Percentiles rank a stretch among this genome's conserved stretches.
Evolutionary conservation across 2,329 filamentous ascomycete species (phyloP).

Genomic region (Fusarium longipes): DNA sequence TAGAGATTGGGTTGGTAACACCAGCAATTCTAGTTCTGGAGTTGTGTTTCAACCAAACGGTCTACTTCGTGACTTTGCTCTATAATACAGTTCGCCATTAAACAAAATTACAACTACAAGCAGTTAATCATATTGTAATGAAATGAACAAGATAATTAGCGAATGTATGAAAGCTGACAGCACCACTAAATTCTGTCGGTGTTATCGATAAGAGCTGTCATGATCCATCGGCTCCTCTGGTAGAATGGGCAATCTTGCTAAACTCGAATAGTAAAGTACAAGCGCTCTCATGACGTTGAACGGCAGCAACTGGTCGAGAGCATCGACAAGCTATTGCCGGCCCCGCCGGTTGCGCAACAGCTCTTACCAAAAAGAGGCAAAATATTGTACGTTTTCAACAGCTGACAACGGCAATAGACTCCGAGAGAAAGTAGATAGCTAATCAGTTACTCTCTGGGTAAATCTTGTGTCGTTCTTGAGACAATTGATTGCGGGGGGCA

Average conservation of each 20-base stretch:
- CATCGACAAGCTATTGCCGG: conserved; percentile 18
- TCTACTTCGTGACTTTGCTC: too few species aligned
- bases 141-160: too few species aligned
- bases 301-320: conserved; percentile 3
- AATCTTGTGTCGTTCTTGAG: not conserved
- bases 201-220: conserved; percentile 35
- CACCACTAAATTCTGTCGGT: not conserved
- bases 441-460: conserved; percentile 23
- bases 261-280: conserved; percentile 31
- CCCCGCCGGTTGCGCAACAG: conserved; percentile 8
- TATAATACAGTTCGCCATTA: too few species aligned
- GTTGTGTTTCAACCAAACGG: too few species aligned
- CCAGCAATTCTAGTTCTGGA: too few species aligned
- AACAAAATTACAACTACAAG: not conserved
- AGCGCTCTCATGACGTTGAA: conserved; percentile 22
- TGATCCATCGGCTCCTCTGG: conserved; percentile 8
- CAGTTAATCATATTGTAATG: not conserved
- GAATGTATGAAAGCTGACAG: too few species aligned
- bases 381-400: conserved; percentile 6
- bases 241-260: conserved; percentile 3
- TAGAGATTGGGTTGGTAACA: too few species aligned
- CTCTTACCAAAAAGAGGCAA: conserved; percentile 37
- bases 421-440: conserved; percentile 1
- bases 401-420: not conserved
- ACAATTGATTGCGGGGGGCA: conserved; percentile 28